These are phyloP conservation scores for Amylostereum areolatum DNA, from an alignment of 1,284 basidiomycete genomes.

Conservation along the genomic window DNA sequence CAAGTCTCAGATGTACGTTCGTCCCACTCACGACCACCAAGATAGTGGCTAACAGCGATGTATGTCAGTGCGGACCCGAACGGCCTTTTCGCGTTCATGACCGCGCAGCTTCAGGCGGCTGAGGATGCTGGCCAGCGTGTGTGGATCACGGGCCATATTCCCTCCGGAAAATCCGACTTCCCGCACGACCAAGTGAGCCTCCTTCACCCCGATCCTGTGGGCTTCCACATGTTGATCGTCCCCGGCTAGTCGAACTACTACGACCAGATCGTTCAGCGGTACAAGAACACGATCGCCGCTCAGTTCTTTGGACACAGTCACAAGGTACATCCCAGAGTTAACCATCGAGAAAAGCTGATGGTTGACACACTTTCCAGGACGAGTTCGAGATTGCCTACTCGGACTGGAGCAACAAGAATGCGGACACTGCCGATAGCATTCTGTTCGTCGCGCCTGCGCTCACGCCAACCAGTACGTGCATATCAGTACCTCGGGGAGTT, in stretches of 20 bases:
- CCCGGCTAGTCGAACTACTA: conserved; percentile 46
- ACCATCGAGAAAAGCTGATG: not conserved
- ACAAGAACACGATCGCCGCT: conserved; percentile 49
- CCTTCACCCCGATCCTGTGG: not conserved
- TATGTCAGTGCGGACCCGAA: not conserved
- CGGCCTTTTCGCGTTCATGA: not conserved
- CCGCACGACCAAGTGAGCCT: not conserved
- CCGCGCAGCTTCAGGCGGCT: not conserved
- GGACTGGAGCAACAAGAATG: conserved; percentile 41
- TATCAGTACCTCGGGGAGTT: not conserved
- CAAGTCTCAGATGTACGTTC: conserved; percentile 5
- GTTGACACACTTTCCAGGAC: conserved; percentile 24
- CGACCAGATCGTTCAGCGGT: conserved; percentile 51
- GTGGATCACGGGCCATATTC: not conserved
- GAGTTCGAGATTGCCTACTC: conserved; percentile 56
- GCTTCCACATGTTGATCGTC: not conserved
- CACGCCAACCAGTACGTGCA: conserved; percentile 43
- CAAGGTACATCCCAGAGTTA: conserved; percentile 13
- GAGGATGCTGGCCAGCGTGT: conserved; percentile 1
- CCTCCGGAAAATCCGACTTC: not conserved
- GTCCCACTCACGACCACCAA: not conserved
- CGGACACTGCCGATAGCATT: conserved; percentile 43
- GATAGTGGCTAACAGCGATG: not conserved
- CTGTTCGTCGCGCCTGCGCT: conserved; percentile 47
- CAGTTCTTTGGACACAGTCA: conserved; percentile 45